Base-by-base conservation (phyloP, 1,284 basidiomycete species). In the Moniliella sp. region DNA sequence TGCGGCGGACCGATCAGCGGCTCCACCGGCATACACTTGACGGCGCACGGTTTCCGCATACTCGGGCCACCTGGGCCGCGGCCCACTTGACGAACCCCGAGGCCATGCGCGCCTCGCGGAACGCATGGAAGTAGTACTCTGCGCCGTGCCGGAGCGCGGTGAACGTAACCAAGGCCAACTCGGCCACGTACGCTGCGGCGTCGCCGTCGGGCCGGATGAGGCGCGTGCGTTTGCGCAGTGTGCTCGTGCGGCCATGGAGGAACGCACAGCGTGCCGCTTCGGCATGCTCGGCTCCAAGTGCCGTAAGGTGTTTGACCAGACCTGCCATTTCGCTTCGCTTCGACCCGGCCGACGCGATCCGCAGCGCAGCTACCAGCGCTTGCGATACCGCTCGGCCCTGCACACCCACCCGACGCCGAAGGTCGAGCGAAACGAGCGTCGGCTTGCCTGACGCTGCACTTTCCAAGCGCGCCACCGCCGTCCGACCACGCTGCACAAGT, bases 101-200 rank as follows among this genome's bases (percentile, higher is more conserved):
- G 0, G 86, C 79, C 51, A 84, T 81, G 40, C 79, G 74, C 52
- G 84, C 83, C 60, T 93, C 86, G 61, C 76, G 81, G 63, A 93
- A 99, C 30, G 82, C 86, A 1, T 75, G 75, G 55, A 93, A 69
- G 62, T 83, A 99, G 91, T 88, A 97, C 61, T 99, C 88, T 25
- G 79, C 79, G 1, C 86, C 93, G 56, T 97, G 80, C 58, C 83
- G 84, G 61, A 88, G 76, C 4, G 77, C 72, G 0, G 79, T 83
- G 49, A 88, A 88, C 39, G 76, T 70, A 0, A 88, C 76, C 33
- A 81, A 68, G 0, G 78, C 72, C 25, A 88, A 65, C 50, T 84
- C 77, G 11, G 73, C 74, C 30, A 86, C 55, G 46, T 61, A 86
- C 31, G 75, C 66, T 4, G 70, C 69, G n/a, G 81, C 70, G 48